phyloP scores from a whole-genome alignment of 1,284 basidiomycete species.

The Moesziomyces globuligerus region DNA sequence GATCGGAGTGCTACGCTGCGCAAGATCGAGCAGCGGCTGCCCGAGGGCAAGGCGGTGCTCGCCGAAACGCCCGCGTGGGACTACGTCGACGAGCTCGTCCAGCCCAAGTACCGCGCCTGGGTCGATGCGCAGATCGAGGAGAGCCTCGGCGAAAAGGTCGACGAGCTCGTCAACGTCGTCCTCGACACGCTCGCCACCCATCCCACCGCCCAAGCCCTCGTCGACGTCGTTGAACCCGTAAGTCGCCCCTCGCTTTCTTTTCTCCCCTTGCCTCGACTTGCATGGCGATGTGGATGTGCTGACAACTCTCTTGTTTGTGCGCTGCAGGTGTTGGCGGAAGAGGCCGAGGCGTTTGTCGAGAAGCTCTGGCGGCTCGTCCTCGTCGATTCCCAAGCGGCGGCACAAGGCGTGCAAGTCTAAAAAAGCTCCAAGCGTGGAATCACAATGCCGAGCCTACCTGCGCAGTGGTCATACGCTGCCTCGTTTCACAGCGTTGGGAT shows the following conservation, averaged over 20 bases:
- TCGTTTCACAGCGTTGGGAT: too few relatives aligned
- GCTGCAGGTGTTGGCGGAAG: constrained; percentile 59
- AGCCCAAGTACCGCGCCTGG: constrained; percentile 40
- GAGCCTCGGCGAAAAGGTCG: constrained; percentile 59
- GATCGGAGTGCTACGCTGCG: constrained; percentile 17
- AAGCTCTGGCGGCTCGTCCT: constrained; percentile 58
- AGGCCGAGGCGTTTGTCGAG: constrained; percentile 55
- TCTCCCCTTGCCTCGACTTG: too few relatives aligned
- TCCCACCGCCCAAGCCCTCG: constrained; percentile 30
- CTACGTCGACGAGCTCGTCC: constrained; percentile 47
- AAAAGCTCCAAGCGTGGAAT: too few relatives aligned
- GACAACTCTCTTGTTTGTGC: not conserved
- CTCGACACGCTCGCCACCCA: constrained; percentile 46
- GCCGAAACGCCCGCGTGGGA: constrained; percentile 50
- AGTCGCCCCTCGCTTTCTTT: constrained; percentile 2
- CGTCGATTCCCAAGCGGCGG: constrained; percentile 46
- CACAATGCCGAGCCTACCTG: too few relatives aligned
- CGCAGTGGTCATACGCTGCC: too few relatives aligned
- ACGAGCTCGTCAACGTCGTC: constrained; percentile 54
- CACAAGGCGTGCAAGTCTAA: constrained; percentile 25
- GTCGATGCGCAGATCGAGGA: constrained; percentile 56
- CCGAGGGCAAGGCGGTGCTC: constrained; percentile 27
- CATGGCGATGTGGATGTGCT: too few relatives aligned
- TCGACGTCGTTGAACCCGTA: constrained; percentile 59
- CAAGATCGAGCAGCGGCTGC: constrained; percentile 20